Percentiles rank a stretch among this genome's conserved stretches.
These are phyloP conservation scores for Daldinia eschscholtzii DNA, from an alignment of 2,329 filamentous ascomycete genomes.

Conservation along the genomic window DNA sequence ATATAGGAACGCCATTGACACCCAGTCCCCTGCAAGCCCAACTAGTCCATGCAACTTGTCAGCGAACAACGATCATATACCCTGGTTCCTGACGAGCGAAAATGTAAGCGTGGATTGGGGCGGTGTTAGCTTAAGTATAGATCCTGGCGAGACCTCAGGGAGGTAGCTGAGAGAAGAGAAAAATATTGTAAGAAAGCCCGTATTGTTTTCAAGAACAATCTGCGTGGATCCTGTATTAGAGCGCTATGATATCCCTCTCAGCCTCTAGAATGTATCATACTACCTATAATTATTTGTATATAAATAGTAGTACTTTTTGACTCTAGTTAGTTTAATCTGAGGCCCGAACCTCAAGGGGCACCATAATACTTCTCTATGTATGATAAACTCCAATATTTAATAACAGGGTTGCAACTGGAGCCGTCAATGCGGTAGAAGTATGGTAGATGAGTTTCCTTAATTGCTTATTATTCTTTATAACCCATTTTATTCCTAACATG, in stretches of 20 bases:
- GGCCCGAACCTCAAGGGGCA: background rate
- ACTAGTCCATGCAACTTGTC: background rate
- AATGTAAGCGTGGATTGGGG: conserved; percentile 2
- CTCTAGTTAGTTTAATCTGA: background rate
- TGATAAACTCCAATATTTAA: no score
- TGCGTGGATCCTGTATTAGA: background rate
- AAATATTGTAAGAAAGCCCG: background rate
- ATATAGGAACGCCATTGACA: background rate
- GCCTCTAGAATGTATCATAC: conserved; percentile 2
- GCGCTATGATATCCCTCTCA: conserved; percentile 29
- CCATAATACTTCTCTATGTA: background rate
- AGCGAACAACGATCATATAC: conserved; percentile 1
- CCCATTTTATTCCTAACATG: background rate
- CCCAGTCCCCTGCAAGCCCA: background rate
- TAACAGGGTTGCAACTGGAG: no score
- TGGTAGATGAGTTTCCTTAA: no score
- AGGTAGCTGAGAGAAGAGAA: background rate
- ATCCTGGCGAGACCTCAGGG: background rate
- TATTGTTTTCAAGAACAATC: background rate
- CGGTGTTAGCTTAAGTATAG: background rate
- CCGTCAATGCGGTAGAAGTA: no score
- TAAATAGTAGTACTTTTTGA: background rate
- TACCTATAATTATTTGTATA: background rate
- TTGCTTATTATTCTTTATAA: no score
- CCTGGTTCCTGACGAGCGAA: conserved; percentile 24